Evolutionary conservation across 768 basidiomycete genomes (phyloP), one percentile per base, ranked within the genome.

Genomic region (Tricholoma sp.): DNA sequence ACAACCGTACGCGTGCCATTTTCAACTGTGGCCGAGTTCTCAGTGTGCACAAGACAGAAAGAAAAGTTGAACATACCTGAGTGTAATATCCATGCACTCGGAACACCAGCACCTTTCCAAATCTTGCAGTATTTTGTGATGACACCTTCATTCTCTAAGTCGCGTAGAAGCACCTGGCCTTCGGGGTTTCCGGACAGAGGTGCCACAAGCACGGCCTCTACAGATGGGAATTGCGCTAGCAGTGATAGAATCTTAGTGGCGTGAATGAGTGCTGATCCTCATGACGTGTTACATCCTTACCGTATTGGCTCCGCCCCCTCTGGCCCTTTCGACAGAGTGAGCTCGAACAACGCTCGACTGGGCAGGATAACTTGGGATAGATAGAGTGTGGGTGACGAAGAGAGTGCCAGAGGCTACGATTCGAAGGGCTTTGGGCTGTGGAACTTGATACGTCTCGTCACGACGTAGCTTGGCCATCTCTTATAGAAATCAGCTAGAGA

Each of bases 321-420:
- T 80, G 0, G 76, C 68, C 47, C 83, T 81, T 41, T 78, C 69
- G 3, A 92, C 88, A 3, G 86, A 81, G 62, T 90, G 85, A 0
- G 91, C 89, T 45, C 91, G 86, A 2, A 82, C 68, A 1, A 79
- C 84, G 6, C 79, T 77, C 10, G 77, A 74, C 1, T 84, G 83
- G 11, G 68, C 66, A 1, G 89, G 88, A 57, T 88, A 80, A 12
- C 76, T 66, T 18, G 83, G 81, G 3, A 93, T 63, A 37, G 76
- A 74, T 50, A 94, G 79, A 0, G 83, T 85, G 67, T 91, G 85
- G 5, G 88, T 89, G 44, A 88, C 70, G 66, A 93, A 93, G 39
- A 94, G 79, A 9, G 91, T 89, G 12, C 91, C 91, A 11, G 86
- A 85, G 2, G 88, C 88, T 39, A 93, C 80, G 24, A 93, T 82